These are phyloP conservation scores for Phytophthora nicotianae DNA, from an alignment of 352 stramenopile species.

Conservation along the genomic window DNA sequence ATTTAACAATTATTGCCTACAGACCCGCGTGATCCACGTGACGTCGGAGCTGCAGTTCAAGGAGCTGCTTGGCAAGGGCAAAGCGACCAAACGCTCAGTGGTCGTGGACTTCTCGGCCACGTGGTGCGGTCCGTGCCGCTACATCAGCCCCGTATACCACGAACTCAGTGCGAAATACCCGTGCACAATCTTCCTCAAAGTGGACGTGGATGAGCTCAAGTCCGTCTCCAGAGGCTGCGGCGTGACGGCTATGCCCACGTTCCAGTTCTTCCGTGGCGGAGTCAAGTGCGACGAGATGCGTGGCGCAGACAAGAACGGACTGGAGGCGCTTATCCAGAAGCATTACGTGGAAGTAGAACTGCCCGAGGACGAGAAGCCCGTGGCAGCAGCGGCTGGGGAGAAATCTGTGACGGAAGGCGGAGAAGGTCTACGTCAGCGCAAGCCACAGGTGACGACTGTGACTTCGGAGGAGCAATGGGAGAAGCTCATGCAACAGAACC, in stretches of 20 bases:
- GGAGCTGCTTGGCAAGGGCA: slow-evolving; percentile 71
- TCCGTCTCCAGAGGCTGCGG: slow-evolving; percentile 51
- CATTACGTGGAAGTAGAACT: slow-evolving; percentile 83
- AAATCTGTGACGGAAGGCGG: slow-evolving; percentile 8
- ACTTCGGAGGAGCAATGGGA: slow-evolving; percentile 61
- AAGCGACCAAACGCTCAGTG: slow-evolving; percentile 70
- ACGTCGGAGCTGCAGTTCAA: slow-evolving; percentile 74
- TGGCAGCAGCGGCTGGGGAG: neutral
- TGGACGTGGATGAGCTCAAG: slow-evolving; percentile 89
- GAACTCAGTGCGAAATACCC: slow-evolving; percentile 86
- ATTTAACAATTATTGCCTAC: neutral
- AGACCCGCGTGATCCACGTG: slow-evolving; percentile 78
- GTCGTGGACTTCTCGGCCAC: slow-evolving; percentile 90
- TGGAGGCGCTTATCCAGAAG: slow-evolving; percentile 73
- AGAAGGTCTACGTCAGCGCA: slow-evolving; percentile 63
- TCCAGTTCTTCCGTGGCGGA: slow-evolving; percentile 93
- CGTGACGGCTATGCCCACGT: slow-evolving; percentile 95
- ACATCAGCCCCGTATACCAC: slow-evolving; percentile 86
- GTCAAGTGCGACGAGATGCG: slow-evolving; percentile 89
- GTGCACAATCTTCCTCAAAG: slow-evolving; percentile 88
- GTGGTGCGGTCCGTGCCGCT: slow-evolving; percentile 90
- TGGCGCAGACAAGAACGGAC: slow-evolving; percentile 73
- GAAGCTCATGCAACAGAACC: slow-evolving; percentile 51
- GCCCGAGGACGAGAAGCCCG: slow-evolving; percentile 62
- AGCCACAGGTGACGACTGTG: slow-evolving; percentile 52